phyloP scores from a whole-genome alignment of 306 rosid species.

The Cicer cuneatum region DNA sequence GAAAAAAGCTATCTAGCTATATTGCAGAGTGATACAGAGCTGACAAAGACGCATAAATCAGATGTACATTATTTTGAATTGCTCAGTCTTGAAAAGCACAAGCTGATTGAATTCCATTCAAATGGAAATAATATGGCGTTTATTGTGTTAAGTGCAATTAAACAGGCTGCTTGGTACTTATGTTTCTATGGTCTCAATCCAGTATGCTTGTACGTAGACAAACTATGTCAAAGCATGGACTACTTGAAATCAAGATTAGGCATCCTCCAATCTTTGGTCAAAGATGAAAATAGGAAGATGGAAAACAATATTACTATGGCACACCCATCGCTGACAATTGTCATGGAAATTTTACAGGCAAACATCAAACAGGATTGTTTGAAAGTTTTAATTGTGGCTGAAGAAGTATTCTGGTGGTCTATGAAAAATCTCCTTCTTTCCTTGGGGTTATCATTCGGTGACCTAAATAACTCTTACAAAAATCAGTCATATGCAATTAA shows the following conservation, averaged over 20 bases:
- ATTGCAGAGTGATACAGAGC: conserved; percentile 62
- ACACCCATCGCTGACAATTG: conserved; percentile 58
- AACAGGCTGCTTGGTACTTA: conserved; percentile 67
- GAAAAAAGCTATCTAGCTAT: conserved; percentile 55
- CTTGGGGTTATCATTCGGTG: conserved; percentile 58
- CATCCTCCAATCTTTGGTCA: conserved; percentile 54
- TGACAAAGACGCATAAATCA: conserved; percentile 48
- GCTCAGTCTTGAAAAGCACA: conserved; percentile 54
- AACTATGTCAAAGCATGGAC: conserved; percentile 58
- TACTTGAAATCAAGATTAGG: conserved; percentile 58
- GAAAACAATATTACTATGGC: conserved; percentile 45
- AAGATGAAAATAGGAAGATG: conserved; percentile 54
- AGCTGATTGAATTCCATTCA: conserved; percentile 50
- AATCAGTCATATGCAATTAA: conserved; percentile 37
- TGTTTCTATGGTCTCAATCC: conserved; percentile 69
- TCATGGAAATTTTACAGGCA: conserved; percentile 55
- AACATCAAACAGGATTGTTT: conserved; percentile 39
- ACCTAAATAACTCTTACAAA: conserved; percentile 40
- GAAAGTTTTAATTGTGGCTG: conserved; percentile 64
- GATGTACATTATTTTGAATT: conserved; percentile 50
- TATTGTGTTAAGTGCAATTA: conserved; percentile 58
- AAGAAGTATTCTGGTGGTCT: conserved; percentile 62
- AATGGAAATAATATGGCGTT: conserved; percentile 56
- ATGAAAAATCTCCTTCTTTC: conserved; percentile 57
- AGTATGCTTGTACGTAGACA: conserved; percentile 55